Percentiles rank a stretch among this genome's conserved stretches.
Evolutionary conservation across 306 rosid genomes (phyloP).

Genomic region (Quercus wislizeni): DNA sequence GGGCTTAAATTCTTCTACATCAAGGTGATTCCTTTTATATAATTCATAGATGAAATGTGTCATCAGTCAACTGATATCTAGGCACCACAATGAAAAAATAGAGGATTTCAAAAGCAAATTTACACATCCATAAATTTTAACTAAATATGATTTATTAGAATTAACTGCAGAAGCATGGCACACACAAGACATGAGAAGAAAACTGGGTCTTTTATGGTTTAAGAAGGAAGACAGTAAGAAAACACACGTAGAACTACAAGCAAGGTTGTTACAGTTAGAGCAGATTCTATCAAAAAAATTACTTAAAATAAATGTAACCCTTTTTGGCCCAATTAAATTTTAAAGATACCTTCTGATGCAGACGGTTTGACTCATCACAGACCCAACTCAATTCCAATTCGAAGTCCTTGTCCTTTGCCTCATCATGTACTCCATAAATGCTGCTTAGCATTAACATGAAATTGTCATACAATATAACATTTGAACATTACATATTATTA

Average conservation of each 20-base stretch:
- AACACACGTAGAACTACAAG: no score
- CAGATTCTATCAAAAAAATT: neutral
- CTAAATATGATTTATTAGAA: neutral
- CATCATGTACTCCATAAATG: slow-evolving; percentile 95
- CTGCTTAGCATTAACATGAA: slow-evolving; percentile 32
- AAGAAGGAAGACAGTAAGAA: no score
- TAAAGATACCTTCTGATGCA: slow-evolving; percentile 70
- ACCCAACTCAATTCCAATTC: slow-evolving; percentile 99
- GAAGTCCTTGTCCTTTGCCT: slow-evolving; percentile 94
- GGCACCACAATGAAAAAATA: neutral
- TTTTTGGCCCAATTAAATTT: neutral
- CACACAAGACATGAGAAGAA: neutral
- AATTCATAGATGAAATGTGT: neutral
- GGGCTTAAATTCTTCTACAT: no score
- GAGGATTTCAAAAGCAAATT: neutral
- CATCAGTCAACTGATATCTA: neutral
- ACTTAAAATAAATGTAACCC: neutral
- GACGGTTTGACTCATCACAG: slow-evolving; percentile 94
- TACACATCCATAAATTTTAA: neutral
- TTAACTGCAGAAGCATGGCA: neutral
- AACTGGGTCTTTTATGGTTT: neutral
- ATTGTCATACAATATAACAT: slow-evolving; percentile 1
- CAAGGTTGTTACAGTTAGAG: neutral
- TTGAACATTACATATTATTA: neutral
- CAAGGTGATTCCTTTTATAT: neutral